These are phyloP conservation scores for Camellia lanceoleosa DNA, from an alignment of 148 eudicot genomes.

Conservation along the genomic window DNA sequence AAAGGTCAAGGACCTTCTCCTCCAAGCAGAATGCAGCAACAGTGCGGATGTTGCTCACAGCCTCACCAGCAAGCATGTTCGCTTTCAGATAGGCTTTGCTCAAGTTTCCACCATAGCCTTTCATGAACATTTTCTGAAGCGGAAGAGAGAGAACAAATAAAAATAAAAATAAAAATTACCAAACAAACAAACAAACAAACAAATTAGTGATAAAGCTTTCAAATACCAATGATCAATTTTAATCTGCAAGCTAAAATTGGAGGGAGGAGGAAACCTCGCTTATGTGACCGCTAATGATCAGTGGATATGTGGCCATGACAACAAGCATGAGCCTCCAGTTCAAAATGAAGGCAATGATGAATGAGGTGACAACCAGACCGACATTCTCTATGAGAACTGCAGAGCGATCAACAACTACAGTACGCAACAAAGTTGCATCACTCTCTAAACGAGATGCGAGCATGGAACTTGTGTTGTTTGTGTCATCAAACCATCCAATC, in stretches of 20 bases:
- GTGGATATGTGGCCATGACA: slow-evolving; percentile 79
- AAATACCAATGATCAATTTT: neutral
- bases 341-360: slow-evolving; percentile 72
- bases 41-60: slow-evolving; percentile 87
- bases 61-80: slow-evolving; percentile 98
- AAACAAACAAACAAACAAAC: neutral
- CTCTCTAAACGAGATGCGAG: slow-evolving; percentile 89
- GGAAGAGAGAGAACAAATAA: neutral
- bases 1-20: slow-evolving; percentile 72
- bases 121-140: slow-evolving; percentile 88
- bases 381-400: slow-evolving; percentile 73
- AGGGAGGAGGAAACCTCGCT: slow-evolving; percentile 62
- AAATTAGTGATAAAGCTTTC: neutral
- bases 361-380: slow-evolving; percentile 76
- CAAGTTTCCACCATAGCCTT: slow-evolving; percentile 93
- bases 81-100: slow-evolving; percentile 93
- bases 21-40: slow-evolving; percentile 94
- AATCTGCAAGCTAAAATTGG: slow-evolving; percentile 1
- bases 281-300: slow-evolving; percentile 85
- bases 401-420: slow-evolving; percentile 75
- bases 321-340: slow-evolving; percentile 93
- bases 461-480: slow-evolving; percentile 75
- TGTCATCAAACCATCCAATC: slow-evolving; percentile 93
- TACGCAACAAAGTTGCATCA: slow-evolving; percentile 76
- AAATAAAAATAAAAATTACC: neutral